These are phyloP conservation scores for Tephrocybe sp. DNA, from an alignment of 768 basidiomycete genomes.

Conservation along the genomic window DNA sequence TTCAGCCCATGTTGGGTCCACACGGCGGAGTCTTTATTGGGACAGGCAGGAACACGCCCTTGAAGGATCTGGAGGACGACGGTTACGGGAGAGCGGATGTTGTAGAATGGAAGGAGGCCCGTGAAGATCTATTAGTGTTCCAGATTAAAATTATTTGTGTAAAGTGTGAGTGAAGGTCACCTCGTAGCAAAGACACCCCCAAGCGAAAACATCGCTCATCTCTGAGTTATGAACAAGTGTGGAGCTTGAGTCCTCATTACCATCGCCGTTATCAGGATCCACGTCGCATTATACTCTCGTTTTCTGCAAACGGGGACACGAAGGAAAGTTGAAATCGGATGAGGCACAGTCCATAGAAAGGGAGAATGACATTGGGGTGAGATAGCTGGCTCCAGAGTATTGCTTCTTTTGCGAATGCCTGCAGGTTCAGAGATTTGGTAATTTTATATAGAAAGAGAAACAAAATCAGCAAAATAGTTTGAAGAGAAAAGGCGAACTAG, in stretches of 20 bases:
- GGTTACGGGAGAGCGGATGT: not conserved
- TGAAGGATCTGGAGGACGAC: not conserved
- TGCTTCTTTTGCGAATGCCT: not conserved
- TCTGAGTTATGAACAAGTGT: constrained; percentile 8
- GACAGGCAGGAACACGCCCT: not conserved
- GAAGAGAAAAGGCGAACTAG: not conserved
- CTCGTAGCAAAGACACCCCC: constrained; percentile 26
- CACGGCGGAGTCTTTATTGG: not conserved
- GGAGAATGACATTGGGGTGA: constrained; percentile 5
- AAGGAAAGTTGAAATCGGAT: not conserved
- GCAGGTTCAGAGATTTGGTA: not conserved
- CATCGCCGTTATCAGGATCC: too few relatives aligned
- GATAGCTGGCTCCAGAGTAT: not conserved
- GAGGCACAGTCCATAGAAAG: constrained; percentile 1
- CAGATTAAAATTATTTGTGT: not conserved
- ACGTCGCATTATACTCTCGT: constrained; percentile 4
- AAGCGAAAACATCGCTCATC: constrained; percentile 27
- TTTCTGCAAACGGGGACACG: not conserved
- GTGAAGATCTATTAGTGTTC: not conserved
- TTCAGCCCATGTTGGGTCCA: not conserved
- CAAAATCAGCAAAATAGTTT: too few relatives aligned
- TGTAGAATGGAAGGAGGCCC: not conserved
- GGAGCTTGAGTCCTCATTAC: not conserved
- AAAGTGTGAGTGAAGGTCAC: constrained; percentile 11
- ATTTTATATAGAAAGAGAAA: too few relatives aligned